Percentiles rank a stretch among this genome's conserved stretches.
Conservation (phyloP, 352 stramenopile species). For the Sclerospora graminicola region DNA sequence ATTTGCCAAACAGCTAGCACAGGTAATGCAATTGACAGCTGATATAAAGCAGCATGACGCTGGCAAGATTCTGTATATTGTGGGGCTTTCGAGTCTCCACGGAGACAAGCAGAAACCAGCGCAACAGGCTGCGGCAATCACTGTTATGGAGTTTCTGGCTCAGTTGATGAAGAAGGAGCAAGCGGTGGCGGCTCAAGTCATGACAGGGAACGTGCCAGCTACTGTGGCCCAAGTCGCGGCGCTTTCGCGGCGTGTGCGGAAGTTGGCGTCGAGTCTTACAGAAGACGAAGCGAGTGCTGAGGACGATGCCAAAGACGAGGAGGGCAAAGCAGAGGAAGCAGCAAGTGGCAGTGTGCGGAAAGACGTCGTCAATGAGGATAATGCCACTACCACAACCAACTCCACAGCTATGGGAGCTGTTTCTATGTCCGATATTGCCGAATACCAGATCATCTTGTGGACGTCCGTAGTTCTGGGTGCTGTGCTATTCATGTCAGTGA, state of each 20-base stretch:
- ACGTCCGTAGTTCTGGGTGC: conserved; percentile 50
- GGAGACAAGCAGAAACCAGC: conserved; percentile 19
- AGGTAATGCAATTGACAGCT: conserved; percentile 21
- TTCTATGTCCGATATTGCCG: conserved; percentile 49
- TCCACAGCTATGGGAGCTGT: conserved; percentile 18
- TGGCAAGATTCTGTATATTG: conserved; percentile 26
- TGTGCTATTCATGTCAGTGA: conserved; percentile 13
- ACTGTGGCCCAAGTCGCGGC: conserved; percentile 13
- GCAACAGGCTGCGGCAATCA: conserved; percentile 12
- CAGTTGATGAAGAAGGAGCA: conserved; percentile 27
- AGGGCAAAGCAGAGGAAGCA: neutral
- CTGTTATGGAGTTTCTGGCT: conserved; percentile 26
- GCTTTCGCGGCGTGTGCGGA: conserved; percentile 15
- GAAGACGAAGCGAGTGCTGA: conserved; percentile 5
- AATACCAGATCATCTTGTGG: conserved; percentile 82
- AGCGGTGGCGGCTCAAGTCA: conserved; percentile 25
- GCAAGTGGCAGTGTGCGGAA: conserved; percentile 16
- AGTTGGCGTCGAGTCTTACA: conserved; percentile 11
- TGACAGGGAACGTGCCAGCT: conserved; percentile 14
- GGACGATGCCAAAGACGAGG: conserved; percentile 1
- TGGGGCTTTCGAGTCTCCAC: conserved; percentile 19
- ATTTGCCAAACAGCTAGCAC: conserved; percentile 24
- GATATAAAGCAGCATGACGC: conserved; percentile 8
- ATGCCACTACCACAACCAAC: conserved; percentile 17
- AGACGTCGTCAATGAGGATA: conserved; percentile 4